Evolutionary conservation across 164 flowering plant species (phyloP), one percentile per base, ranked within the genome.

Genomic region (Brasenia schreberi): DNA sequence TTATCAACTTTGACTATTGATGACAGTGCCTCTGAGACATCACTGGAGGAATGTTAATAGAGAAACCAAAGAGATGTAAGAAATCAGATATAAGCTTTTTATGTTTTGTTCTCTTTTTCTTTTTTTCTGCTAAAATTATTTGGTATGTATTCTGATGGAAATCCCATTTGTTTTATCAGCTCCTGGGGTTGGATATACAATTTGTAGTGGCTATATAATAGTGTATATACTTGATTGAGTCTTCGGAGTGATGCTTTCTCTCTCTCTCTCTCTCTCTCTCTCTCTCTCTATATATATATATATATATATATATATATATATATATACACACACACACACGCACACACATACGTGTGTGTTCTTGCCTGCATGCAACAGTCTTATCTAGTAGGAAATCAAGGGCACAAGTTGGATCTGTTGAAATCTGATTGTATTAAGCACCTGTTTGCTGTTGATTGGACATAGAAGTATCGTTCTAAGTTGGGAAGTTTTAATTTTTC

Each of bases 21-120:
- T 69, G 97, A 91, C 77, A 79, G 84, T 18, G 81, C 90, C 61
- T 91, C 96, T 1, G 94, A 87, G 71, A 78, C 88, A 11, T 87
- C 78, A 7, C 73, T 78, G 39, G 94, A 92, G 63, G 78, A 81
- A 73, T 66, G 73, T 75, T 53, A 75, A 66, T 59, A 69, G 70
- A 64, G 67, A 75, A 68, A 11, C n/a, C 33, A 65, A 67, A 67
- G 52, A 67, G 18, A 49, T 49, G 56, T 14, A 49, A 49, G 56
- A 49, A 49, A 49, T 14, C 56, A 49, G 56, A 49, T 5, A 49
- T 49, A 49, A 49, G 16, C 56, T 7, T 49, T 49, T 14, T 2
- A 49, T 9, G 10, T 14, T 6, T 49, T 9, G 3, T 49, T 9
- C 16, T 5, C 56, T 49, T 49, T 49, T 49, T 49, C 14, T 49